Conservation (phyloP, 208 protist species). For the Acanthamoeba castellanii region DNA sequence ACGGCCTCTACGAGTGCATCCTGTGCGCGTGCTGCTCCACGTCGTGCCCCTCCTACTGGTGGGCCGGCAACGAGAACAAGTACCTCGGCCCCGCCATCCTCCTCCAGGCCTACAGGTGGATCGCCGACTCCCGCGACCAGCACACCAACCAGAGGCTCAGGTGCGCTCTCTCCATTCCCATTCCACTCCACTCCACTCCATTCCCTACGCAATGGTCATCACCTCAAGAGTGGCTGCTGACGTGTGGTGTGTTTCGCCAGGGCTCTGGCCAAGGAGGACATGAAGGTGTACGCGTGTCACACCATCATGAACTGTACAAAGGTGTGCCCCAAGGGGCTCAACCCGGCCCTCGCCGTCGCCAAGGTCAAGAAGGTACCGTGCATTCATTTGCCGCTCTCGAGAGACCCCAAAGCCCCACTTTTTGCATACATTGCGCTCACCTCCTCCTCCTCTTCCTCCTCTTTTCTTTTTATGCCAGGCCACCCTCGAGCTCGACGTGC, state of each 20-base stretch:
- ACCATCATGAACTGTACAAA: conserved; percentile 94
- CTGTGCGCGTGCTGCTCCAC: conserved; percentile 93
- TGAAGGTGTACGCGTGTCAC: conserved; percentile 91
- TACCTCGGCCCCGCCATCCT: conserved; percentile 93
- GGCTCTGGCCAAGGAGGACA: conserved; percentile 76
- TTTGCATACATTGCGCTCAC: too few relatives aligned
- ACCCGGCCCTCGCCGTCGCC: conserved; percentile 87
- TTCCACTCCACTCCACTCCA: conserved; percentile 59
- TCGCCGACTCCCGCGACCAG: conserved; percentile 89
- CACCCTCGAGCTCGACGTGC: conserved; percentile 22
- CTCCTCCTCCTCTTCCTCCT: too few relatives aligned
- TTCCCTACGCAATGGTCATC: too few relatives aligned
- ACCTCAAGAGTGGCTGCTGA: neutral
- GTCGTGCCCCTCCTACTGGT: conserved; percentile 93
- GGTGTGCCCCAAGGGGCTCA: conserved; percentile 86
- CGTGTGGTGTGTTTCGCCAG: neutral
- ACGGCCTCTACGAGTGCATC: conserved; percentile 94
- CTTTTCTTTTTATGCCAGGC: too few relatives aligned
- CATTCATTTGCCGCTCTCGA: neutral
- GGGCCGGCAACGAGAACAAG: conserved; percentile 88
- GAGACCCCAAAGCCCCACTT: too few relatives aligned
- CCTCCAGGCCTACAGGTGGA: conserved; percentile 92
- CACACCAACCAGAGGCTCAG: conserved; percentile 74
- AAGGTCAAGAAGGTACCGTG: conserved; percentile 82
- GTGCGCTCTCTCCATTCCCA: conserved; percentile 18